Percentiles rank a stretch among this genome's conserved stretches.
Conservation (phyloP, 192 early-diverging fungal genomes). For the Coemansia aciculifera region DNA sequence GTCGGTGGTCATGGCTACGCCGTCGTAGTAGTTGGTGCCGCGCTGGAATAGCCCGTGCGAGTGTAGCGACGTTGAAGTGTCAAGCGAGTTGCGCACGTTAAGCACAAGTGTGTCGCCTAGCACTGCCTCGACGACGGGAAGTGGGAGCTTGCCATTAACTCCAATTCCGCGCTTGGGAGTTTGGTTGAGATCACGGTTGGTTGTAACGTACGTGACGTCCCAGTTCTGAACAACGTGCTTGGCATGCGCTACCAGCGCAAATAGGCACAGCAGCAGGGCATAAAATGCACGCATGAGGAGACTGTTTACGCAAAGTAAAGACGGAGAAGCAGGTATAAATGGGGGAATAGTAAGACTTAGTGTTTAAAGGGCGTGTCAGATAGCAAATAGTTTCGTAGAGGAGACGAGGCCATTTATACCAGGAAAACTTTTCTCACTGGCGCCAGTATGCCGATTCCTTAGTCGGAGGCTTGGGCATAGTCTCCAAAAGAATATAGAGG, state of each 20-base stretch:
- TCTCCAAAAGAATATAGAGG: neutral
- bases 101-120: slow-evolving; percentile 36
- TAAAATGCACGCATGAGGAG: neutral
- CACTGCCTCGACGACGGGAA: slow-evolving; percentile 28
- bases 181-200: slow-evolving; percentile 40
- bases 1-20: slow-evolving; percentile 64
- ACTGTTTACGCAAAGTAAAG: neutral
- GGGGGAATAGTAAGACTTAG: neutral
- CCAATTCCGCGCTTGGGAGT: slow-evolving; percentile 25
- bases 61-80: slow-evolving; percentile 66
- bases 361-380: neutral
- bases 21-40: slow-evolving; percentile 68
- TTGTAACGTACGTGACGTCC: slow-evolving; percentile 41
- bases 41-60: slow-evolving; percentile 76
- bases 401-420: neutral
- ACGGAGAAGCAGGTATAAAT: neutral
- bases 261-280: slow-evolving; percentile 3
- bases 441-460: neutral
- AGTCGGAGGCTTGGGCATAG: neutral
- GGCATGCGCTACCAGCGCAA: slow-evolving; percentile 5
- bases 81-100: slow-evolving; percentile 59
- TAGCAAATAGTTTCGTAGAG: neutral
- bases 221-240: slow-evolving; percentile 35
- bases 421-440: neutral
- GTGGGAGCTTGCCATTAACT: slow-evolving; percentile 27